Percentiles rank a stretch among this genome's conserved stretches.
phyloP scores from a whole-genome alignment of 148 eudicot genomes.

The Silene uniflora region DNA sequence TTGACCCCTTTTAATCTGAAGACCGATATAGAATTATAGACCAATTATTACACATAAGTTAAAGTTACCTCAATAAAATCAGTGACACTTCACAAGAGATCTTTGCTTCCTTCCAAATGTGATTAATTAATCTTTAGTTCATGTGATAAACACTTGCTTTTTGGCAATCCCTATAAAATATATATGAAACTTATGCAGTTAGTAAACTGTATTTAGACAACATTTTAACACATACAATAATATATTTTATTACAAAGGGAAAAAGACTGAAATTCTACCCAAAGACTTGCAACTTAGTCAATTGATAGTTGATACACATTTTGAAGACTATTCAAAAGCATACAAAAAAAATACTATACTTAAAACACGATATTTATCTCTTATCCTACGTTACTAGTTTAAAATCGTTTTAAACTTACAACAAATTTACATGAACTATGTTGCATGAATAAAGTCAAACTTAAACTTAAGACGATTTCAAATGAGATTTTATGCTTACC shows the following conservation, averaged over 20 bases:
- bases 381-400: too few species aligned
- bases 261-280: neutral
- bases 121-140: conserved; percentile 14
- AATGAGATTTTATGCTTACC: neutral
- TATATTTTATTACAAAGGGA: too few species aligned
- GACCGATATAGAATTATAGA: too few species aligned
- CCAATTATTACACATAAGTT: neutral
- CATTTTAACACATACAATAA: neutral
- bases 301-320: conserved; percentile 6
- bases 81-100: conserved; percentile 6
- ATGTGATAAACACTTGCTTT: conserved; percentile 16
- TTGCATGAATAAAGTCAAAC: too few species aligned
- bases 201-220: conserved; percentile 8
- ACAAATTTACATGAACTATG: too few species aligned
- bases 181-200: conserved; percentile 12
- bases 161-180: conserved; percentile 19
- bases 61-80: conserved; percentile 26
- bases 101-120: conserved; percentile 3
- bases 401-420: too few species aligned
- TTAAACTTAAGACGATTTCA: too few species aligned
- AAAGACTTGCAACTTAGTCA: conserved; percentile 5
- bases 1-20: too few species aligned
- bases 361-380: too few species aligned
- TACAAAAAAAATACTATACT: too few species aligned
- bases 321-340: too few species aligned